Base-by-base conservation (phyloP, 1,284 basidiomycete species). In the Afroboletus lepidellus region DNA sequence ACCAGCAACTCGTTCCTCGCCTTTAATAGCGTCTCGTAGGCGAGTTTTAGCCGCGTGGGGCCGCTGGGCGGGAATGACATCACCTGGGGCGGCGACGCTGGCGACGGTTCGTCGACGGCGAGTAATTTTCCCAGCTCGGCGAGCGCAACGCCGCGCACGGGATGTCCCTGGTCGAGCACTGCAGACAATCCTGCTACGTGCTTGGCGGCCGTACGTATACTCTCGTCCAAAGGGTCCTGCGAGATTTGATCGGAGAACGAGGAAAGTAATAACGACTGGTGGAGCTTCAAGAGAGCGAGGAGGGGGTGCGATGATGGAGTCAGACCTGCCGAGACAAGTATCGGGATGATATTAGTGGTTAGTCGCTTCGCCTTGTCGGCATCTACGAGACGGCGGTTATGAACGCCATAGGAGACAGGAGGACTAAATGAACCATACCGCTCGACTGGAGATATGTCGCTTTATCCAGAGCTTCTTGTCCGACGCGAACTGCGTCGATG, bases 71-170 rank as follows among this genome's bases (percentile, higher is more conserved):
- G 87, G 62, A 84, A 87, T 3, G 63, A 41, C 53, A 57, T 50
- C 50, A 56, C 44, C 49, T 55, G 39, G 45, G 51, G 41, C 5
- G 50, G 51, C 46, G 54, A 48, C 21, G 53, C 51, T 16, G 74
- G 80, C 32, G 64, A 63, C 0, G 81, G 82, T 64, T 90, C 86
- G 60, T 92, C 90, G 0, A 90, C 85, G 0, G 83, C 79, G 7
- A 94, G 75, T 3, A 94, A 72, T 67, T 93, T 94, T 0, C 90
- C 92, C 16, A 92, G 74, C 64, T 94, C 92, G 2, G 87, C 84
- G 7, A 89, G 72, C 5, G 88, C 83, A 33, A 97, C 71, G 0
- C 81, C 92, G 5, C 90, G 78, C 0, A 87, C 79, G 0, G 94
- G 94, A 67, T 97, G 94, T 3, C 89, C 89, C 15, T 75, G 67